Percentiles rank a stretch among this genome's conserved stretches.
Evolutionary conservation across 768 basidiomycete genomes (phyloP).

Genomic region (Leccinellum luteum): DNA sequence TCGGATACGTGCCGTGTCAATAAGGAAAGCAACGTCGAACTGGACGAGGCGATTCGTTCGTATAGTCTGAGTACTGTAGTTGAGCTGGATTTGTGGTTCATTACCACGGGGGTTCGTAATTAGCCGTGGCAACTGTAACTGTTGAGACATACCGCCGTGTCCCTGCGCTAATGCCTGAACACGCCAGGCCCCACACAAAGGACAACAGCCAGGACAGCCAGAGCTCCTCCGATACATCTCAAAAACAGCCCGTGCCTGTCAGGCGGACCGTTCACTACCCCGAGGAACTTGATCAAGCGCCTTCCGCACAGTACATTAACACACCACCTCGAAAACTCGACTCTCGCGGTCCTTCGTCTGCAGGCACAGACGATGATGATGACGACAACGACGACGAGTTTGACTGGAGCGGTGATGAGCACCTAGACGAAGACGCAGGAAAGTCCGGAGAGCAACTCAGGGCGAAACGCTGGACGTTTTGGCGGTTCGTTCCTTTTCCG

Average conservation of each 20-base stretch:
- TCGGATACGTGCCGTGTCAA: slow-evolving; percentile 12
- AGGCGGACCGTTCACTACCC: slow-evolving; percentile 55
- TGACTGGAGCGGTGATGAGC: slow-evolving; percentile 79
- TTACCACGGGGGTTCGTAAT: too few relatives aligned
- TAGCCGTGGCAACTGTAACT: too few relatives aligned
- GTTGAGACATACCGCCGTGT: not conserved
- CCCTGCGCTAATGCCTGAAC: slow-evolving; percentile 18
- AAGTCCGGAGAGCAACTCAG: slow-evolving; percentile 49
- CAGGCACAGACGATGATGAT: slow-evolving; percentile 55
- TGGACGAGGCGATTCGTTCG: slow-evolving; percentile 27
- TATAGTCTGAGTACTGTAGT: slow-evolving; percentile 21
- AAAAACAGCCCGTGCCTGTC: slow-evolving; percentile 4
- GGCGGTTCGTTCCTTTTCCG: slow-evolving; percentile 41
- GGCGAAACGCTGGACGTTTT: slow-evolving; percentile 47
- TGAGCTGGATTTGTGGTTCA: too few relatives aligned
- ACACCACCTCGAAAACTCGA: slow-evolving; percentile 32
- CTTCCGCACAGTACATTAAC: slow-evolving; percentile 23
- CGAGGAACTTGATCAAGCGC: slow-evolving; percentile 35
- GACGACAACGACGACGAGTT: slow-evolving; percentile 58
- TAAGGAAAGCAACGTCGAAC: slow-evolving; percentile 27
- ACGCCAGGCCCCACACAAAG: slow-evolving; percentile 9
- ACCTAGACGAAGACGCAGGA: slow-evolving; percentile 69
- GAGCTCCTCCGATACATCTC: slow-evolving; percentile 14
- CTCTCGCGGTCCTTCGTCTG: slow-evolving; percentile 43
- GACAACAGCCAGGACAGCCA: slow-evolving; percentile 12